phyloP scores from a whole-genome alignment of 345 rosid genomes.

The Acer yangbiense region DNA sequence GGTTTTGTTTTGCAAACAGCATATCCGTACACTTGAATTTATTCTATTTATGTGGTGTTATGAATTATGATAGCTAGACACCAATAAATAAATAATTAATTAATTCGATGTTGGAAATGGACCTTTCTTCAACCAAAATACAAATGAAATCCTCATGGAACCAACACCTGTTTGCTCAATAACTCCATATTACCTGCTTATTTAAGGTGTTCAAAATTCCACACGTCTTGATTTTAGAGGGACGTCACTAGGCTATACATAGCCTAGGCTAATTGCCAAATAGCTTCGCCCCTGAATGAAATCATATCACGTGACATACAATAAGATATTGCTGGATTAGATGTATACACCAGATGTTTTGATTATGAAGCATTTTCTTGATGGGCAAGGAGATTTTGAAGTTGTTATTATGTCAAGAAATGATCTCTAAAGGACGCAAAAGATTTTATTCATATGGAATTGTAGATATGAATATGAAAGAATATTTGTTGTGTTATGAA shows the following conservation, averaged over 20 bases:
- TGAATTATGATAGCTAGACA: not conserved
- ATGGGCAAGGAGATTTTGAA: not conserved
- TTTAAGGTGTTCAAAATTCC: too few relatives aligned
- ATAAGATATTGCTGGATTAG: too few relatives aligned
- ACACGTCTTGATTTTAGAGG: too few relatives aligned
- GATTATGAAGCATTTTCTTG: not conserved
- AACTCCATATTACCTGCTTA: too few relatives aligned
- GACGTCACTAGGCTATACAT: too few relatives aligned
- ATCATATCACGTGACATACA: not conserved
- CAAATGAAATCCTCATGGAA: not conserved
- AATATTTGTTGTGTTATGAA: not conserved
- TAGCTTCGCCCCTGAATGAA: too few relatives aligned
- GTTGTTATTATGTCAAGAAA: not conserved
- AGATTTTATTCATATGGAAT: not conserved
- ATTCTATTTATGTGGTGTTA: not conserved
- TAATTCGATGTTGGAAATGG: not conserved
- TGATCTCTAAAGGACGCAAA: not conserved
- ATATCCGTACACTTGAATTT: conserved; percentile 1
- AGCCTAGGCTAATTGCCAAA: too few relatives aligned
- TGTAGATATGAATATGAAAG: not conserved
- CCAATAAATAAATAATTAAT: not conserved
- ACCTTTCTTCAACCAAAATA: not conserved
- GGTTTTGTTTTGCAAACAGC: not conserved
- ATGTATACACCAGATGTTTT: too few relatives aligned
- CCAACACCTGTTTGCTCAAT: not conserved